Evolutionary conservation across 495 filamentous ascomycete species (phyloP).

Genomic region (Annulohypoxylon maeteangense): DNA sequence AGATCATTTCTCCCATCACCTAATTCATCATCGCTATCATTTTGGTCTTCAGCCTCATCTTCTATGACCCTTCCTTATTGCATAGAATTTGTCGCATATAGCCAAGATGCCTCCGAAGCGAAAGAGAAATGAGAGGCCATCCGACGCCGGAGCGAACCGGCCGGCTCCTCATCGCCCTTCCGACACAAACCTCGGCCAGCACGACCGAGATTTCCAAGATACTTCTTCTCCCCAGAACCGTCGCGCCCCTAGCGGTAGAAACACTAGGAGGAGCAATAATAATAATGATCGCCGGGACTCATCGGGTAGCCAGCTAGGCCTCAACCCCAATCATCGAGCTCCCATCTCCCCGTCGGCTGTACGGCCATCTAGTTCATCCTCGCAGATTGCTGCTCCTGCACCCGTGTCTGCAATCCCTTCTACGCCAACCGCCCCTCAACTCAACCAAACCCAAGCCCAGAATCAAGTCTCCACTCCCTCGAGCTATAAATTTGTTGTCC

Average conservation of each 20-base stretch:
- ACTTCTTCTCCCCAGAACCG: constrained; percentile 44
- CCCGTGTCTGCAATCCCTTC: constrained; percentile 42
- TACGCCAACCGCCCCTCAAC: constrained; percentile 38
- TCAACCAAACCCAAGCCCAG: constrained; percentile 34
- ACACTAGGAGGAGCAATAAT: constrained; percentile 45
- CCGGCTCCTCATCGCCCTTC: constrained; percentile 64
- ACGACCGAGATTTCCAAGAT: constrained; percentile 60
- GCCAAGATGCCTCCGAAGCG: constrained; percentile 63
- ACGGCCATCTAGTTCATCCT: constrained; percentile 59
- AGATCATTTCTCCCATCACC: constrained; percentile 7
- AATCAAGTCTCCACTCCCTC: constrained; percentile 44
- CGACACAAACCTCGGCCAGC: constrained; percentile 59
- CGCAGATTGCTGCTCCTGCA: constrained; percentile 44
- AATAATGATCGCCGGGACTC: constrained; percentile 58
- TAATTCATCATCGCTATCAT: constrained; percentile 5
- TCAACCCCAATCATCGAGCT: constrained; percentile 37
- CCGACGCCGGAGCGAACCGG: constrained; percentile 56
- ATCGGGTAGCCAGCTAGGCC: constrained; percentile 38
- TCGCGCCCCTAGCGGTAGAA: constrained; percentile 52
- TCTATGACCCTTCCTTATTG: constrained; percentile 39
- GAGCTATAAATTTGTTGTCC: constrained; percentile 59
- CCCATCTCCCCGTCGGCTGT: constrained; percentile 53
- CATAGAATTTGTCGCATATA: constrained; percentile 26
- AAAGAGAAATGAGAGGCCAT: constrained; percentile 61
- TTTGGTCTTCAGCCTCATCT: constrained; percentile 23